Evolutionary conservation across 306 rosid genomes (phyloP), one percentile per base, ranked within the genome.

Genomic region (Arachis stenosperma): DNA sequence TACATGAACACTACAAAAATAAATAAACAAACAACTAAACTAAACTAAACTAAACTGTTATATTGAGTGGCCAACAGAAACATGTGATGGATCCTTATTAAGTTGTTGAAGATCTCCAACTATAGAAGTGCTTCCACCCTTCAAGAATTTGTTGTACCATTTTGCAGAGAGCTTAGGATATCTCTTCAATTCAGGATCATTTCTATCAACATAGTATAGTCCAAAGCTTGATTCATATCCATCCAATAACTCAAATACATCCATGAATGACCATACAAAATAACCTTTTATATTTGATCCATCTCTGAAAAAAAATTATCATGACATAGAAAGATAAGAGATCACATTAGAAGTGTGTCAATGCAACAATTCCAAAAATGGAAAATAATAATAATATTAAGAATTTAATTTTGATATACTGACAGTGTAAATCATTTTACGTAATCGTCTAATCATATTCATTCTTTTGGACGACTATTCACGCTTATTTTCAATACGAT

Each of bases 161-260:
- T 77, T 44, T 42, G 85, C 83, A 5, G 83, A 85, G 14, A 85
- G 77, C 52, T 82, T 85, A 15, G 86, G 86, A 47, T 77, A 72
- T 72, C 89, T 82, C 62, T 22, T 85, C 70, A 82, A 27, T 54
- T 85, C 9, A 0, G 57, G 57, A 52, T 52, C 29, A 14, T 52
- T n/a, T 0, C 9, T 2, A 52, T 52, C 57, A 52, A 52, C 57
- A 10, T 52, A 52, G 9, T 52, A 52, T 14, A 52, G 64, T 1
- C 85, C 85, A 36, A n/a, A 85, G 71, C 79, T 66, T 0, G 81
- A 42, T 39, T 5, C 7, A 7, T 61, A 79, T 54, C 73, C 85
- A 50, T 30, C 81, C 51, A 85, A 6, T 53, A 85, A 46, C 75
- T 82, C 84, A 1, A 76, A 70, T 5, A 74, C 6, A 40, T 82